Conservation (phyloP, 169 alveolate species). For the Plasmodium adleri region DNA sequence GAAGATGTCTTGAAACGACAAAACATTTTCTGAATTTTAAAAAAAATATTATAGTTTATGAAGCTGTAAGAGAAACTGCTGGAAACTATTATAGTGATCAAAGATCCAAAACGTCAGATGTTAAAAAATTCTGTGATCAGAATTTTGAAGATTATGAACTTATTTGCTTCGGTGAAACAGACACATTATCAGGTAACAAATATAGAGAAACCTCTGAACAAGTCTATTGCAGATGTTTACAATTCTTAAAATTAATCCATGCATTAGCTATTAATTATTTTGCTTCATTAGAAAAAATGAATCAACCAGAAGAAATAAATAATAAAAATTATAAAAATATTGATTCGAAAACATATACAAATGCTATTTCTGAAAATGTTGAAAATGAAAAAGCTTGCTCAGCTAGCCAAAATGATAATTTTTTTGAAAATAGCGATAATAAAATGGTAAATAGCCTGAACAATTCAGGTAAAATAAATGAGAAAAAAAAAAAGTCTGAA, state of each 20-base stretch:
- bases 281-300: slow-evolving; percentile 40
- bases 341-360: not conserved
- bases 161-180: slow-evolving; percentile 57
- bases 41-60: slow-evolving; percentile 54
- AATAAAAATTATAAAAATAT: not conserved
- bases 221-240: slow-evolving; percentile 61
- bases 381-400: not conserved
- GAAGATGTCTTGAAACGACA: slow-evolving; percentile 66
- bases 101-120: slow-evolving; percentile 57
- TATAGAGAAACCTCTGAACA: slow-evolving; percentile 67
- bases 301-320: not conserved
- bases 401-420: not conserved
- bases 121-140: slow-evolving; percentile 39
- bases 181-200: slow-evolving; percentile 14
- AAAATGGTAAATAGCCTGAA: not conserved
- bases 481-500: not conserved
- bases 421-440: not conserved
- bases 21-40: slow-evolving; percentile 62
- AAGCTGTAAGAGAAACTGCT: slow-evolving; percentile 46
- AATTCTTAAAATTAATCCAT: slow-evolving; percentile 50
- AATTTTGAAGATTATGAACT: slow-evolving; percentile 68
- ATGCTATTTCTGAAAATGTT: not conserved
- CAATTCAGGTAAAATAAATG: not conserved
- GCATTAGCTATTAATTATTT: slow-evolving; percentile 53
- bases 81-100: slow-evolving; percentile 56